Base-by-base conservation (phyloP, 306 rosid species). In the Adenanthera pavonina region DNA sequence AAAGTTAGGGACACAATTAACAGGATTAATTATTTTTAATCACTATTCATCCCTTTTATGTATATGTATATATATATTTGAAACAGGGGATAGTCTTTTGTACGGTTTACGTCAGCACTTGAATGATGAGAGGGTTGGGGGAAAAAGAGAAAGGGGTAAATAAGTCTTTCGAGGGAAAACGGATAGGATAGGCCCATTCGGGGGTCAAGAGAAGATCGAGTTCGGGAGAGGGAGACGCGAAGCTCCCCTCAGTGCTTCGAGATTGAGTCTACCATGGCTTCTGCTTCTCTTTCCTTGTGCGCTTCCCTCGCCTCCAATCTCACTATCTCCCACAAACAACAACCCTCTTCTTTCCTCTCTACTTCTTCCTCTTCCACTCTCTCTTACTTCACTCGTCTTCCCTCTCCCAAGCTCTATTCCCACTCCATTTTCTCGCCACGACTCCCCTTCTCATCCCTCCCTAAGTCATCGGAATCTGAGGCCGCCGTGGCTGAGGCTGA, bases 201-300 rank as follows among this genome's bases (percentile, higher is more conserved):
- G 34, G 20, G 5, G 19, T 62, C 10, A 35, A 35, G 15, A 35
- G 44, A 64, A 34, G 69, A 34, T 38, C 11, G 46, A 5, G 20
- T 15, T 17, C 12, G 34, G 13, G 81, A 16, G 80, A 6, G 34
- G 1, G 78, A n/a, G 20, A 38, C 19, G 17, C 15, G 48, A 65
- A 38, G 71, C 20, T 64, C 20, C 46, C 35, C 69, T 35, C 69
- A 34, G 46, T 35, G 8, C 66, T 59, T 10, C 38, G 66, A 59
- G 20, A 4, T 20, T 7, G 60, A 52, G 16, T 13, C 77, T 53
- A 53, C 11, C 20, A 93, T 93, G 98, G 97, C 98, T 2, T 88
- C 98, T n/a, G 57, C 90, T 0, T 88, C 93, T 35, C 87, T 90
- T 73, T 89, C 97, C 8, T 68, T 91, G 3, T 95, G 90, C 83